phyloP scores from a whole-genome alignment of 768 basidiomycete species.

The Lyophyllum atratum region DNA sequence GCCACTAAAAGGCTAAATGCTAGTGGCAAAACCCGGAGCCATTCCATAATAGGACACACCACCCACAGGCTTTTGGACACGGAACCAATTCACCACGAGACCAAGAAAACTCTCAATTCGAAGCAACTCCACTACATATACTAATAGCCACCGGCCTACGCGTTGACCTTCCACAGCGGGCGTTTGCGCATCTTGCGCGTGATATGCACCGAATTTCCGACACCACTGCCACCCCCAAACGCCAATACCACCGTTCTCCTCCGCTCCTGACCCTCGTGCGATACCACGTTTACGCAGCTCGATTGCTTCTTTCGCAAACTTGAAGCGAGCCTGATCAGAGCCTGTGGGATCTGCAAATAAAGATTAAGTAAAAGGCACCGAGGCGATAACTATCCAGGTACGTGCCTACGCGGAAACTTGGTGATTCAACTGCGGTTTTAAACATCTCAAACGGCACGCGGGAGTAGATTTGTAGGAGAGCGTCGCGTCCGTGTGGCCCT shows the following conservation, averaged over 20 bases:
- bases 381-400: neutral
- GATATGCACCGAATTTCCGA: constrained; percentile 79
- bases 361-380: constrained; percentile 18
- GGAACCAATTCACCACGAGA: constrained; percentile 15
- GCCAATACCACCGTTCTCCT: constrained; percentile 93
- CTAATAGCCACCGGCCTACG: constrained; percentile 24
- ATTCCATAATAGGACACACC: constrained; percentile 22
- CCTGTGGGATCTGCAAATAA: constrained; percentile 43
- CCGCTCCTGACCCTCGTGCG: constrained; percentile 67
- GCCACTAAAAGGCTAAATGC: constrained; percentile 39
- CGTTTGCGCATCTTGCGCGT: constrained; percentile 86
- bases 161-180: constrained; percentile 81
- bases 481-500: constrained; percentile 60
- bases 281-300: constrained; percentile 80
- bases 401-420: constrained; percentile 77
- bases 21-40: constrained; percentile 37
- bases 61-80: constrained; percentile 34
- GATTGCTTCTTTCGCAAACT: constrained; percentile 90
- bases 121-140: neutral
- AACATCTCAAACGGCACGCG: constrained; percentile 87
- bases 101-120: neutral
- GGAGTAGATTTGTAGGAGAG: constrained; percentile 73
- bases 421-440: constrained; percentile 79
- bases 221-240: constrained; percentile 72
- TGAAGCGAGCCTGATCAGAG: constrained; percentile 85